These are phyloP conservation scores for Cetradonia linearis DNA, from an alignment of 495 filamentous ascomycete genomes.

Conservation along the genomic window DNA sequence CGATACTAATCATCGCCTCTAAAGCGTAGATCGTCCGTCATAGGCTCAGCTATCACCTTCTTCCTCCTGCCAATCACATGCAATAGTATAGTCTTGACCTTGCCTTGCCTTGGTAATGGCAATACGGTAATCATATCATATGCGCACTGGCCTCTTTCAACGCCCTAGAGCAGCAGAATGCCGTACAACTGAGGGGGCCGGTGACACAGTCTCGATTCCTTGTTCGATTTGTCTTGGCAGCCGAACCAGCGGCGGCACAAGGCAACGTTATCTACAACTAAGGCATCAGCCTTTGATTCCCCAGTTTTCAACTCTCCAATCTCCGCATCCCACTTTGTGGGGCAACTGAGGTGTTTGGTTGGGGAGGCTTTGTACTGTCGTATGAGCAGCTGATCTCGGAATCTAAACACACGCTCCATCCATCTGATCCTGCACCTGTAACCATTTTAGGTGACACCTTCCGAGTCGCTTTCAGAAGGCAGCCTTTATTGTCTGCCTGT, in stretches of 20 bases:
- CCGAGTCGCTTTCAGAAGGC: not conserved
- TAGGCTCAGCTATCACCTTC: not conserved
- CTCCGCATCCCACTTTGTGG: constrained; percentile 7
- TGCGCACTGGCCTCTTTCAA: constrained; percentile 4
- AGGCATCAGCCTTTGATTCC: constrained; percentile 1
- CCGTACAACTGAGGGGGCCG: not conserved
- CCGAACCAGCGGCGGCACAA: constrained; percentile 3
- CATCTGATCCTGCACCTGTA: not conserved
- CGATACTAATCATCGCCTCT: constrained; percentile 6
- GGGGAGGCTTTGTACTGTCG: not conserved
- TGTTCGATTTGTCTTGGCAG: not conserved
- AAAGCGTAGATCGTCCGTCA: not conserved
- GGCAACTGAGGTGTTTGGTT: not conserved
- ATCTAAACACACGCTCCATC: constrained; percentile 2
- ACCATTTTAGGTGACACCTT: not conserved
- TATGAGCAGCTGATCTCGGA: not conserved
- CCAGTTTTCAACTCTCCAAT: not conserved
- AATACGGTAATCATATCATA: constrained; percentile 1
- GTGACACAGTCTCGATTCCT: not conserved
- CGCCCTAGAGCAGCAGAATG: not conserved
- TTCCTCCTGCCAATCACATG: constrained; percentile 6
- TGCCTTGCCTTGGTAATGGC: constrained; percentile 3
- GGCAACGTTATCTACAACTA: constrained; percentile 8
- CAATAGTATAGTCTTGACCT: no score
- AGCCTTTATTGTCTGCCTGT: constrained; percentile 4